Percentiles rank a stretch among this genome's conserved stretches.
These are phyloP conservation scores for Salix suchowensis DNA, from an alignment of 345 rosid species.

Conservation along the genomic window DNA sequence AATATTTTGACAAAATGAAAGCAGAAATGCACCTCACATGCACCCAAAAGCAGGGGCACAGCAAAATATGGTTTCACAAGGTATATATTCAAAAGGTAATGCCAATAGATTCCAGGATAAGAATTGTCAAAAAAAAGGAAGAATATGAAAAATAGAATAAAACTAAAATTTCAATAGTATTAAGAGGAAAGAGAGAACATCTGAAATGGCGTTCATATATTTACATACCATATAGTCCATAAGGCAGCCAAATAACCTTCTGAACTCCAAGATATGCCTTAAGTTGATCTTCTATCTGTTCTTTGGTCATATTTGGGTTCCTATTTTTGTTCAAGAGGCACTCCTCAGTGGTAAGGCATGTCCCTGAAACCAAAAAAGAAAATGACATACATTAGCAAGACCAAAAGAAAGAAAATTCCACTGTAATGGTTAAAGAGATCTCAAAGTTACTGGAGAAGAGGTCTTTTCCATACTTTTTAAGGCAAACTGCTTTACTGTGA, in stretches of 20 bases:
- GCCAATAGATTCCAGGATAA: neutral
- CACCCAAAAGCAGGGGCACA: neutral
- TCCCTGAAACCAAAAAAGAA: conserved; percentile 42
- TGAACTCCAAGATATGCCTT: conserved; percentile 65
- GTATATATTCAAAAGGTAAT: neutral
- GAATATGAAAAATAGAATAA: neutral
- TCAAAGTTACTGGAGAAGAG: neutral
- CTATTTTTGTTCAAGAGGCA: conserved; percentile 80
- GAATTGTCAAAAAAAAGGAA: neutral
- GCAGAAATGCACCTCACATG: neutral
- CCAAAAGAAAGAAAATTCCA: neutral
- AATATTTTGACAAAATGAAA: too few relatives aligned
- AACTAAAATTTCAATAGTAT: neutral
- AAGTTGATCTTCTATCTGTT: conserved; percentile 75
- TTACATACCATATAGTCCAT: conserved; percentile 67
- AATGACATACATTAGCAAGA: neutral
- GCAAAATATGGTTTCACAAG: neutral
- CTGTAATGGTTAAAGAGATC: too few relatives aligned
- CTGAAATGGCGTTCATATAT: neutral
- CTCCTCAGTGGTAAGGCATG: conserved; percentile 85
- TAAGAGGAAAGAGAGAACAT: neutral
- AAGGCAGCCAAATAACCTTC: conserved; percentile 79
- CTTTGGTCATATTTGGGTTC: conserved; percentile 67
- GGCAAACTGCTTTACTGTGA: too few relatives aligned
- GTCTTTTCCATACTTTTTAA: neutral